Evolutionary conservation across 2,329 filamentous ascomycete genomes (phyloP).

Genomic region (Exophiala oligosperma): DNA sequence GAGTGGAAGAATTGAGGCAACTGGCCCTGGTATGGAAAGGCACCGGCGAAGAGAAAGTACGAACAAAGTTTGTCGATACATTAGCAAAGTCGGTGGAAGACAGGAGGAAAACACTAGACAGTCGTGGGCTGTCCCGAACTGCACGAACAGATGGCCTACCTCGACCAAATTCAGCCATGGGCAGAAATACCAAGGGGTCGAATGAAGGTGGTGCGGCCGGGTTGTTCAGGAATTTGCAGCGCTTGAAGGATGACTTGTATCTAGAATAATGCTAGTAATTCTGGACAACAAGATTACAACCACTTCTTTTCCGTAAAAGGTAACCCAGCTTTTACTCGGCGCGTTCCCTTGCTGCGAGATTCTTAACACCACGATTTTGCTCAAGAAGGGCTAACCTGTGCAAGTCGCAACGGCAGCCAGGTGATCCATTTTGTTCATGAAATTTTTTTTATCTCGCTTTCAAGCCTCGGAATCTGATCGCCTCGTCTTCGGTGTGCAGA

Average conservation of each 20-base stretch:
- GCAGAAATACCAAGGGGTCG: slow-evolving; percentile 28
- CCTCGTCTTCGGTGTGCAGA: slow-evolving; percentile 1
- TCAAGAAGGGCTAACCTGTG: background rate
- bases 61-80: slow-evolving; percentile 76
- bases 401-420: background rate
- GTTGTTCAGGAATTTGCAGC: slow-evolving; percentile 54
- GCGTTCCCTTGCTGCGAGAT: background rate
- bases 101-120: slow-evolving; percentile 48
- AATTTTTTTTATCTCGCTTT: slow-evolving; percentile 1
- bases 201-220: slow-evolving; percentile 47
- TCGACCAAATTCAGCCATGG: slow-evolving; percentile 31
- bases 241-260: slow-evolving; percentile 55
- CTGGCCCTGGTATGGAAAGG: slow-evolving; percentile 86
- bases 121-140: slow-evolving; percentile 34
- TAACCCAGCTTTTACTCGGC: background rate
- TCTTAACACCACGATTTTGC: no score
- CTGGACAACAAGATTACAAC: background rate
- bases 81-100: slow-evolving; percentile 84
- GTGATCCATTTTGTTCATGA: background rate
- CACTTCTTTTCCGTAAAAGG: background rate
- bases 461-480: background rate
- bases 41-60: slow-evolving; percentile 90
- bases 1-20: slow-evolving; percentile 75
- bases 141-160: slow-evolving; percentile 45
- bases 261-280: slow-evolving; percentile 40